Conservation (phyloP, 2,329 filamentous ascomycete genomes). For the Teratosphaeria viscida region DNA sequence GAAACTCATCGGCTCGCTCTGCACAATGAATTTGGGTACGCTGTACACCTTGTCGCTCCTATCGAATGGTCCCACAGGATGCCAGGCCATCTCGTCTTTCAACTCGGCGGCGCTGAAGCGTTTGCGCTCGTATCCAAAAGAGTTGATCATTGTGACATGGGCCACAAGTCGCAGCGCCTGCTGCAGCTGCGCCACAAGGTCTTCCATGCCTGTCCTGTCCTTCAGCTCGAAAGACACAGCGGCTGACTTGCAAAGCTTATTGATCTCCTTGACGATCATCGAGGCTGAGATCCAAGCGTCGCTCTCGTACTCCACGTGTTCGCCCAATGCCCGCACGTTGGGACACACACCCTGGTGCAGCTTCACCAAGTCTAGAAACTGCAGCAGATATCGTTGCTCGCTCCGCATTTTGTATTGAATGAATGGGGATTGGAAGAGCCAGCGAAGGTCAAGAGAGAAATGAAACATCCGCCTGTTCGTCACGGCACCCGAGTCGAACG, state of each 20-base stretch:
- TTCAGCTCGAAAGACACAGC: slow-evolving; percentile 70
- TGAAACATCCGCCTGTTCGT: slow-evolving; percentile 95
- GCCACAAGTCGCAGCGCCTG: slow-evolving; percentile 64
- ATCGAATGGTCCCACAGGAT: slow-evolving; percentile 72
- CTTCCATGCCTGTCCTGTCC: slow-evolving; percentile 26
- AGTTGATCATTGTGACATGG: slow-evolving; percentile 78
- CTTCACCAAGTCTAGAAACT: slow-evolving; percentile 92
- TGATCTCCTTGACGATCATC: slow-evolving; percentile 88
- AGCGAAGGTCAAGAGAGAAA: slow-evolving; percentile 91
- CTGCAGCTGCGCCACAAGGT: slow-evolving; percentile 53
- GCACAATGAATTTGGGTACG: slow-evolving; percentile 79
- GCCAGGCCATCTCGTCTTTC: slow-evolving; percentile 77
- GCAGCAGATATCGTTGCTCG: slow-evolving; percentile 78
- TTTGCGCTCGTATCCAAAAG: slow-evolving; percentile 74
- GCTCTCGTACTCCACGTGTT: slow-evolving; percentile 96
- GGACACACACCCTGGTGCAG: slow-evolving; percentile 95
- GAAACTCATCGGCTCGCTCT: slow-evolving; percentile 87
- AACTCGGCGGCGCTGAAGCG: slow-evolving; percentile 82
- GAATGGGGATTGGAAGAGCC: slow-evolving; percentile 77
- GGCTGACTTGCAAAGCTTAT: slow-evolving; percentile 79
- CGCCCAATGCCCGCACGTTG: slow-evolving; percentile 80
- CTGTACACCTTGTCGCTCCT: slow-evolving; percentile 35
- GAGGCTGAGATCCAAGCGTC: slow-evolving; percentile 97
- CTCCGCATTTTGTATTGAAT: slow-evolving; percentile 75
- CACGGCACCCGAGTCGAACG: slow-evolving; percentile 88